Base-by-base conservation (phyloP, 345 rosid species). In the Luvunga scandens region DNA sequence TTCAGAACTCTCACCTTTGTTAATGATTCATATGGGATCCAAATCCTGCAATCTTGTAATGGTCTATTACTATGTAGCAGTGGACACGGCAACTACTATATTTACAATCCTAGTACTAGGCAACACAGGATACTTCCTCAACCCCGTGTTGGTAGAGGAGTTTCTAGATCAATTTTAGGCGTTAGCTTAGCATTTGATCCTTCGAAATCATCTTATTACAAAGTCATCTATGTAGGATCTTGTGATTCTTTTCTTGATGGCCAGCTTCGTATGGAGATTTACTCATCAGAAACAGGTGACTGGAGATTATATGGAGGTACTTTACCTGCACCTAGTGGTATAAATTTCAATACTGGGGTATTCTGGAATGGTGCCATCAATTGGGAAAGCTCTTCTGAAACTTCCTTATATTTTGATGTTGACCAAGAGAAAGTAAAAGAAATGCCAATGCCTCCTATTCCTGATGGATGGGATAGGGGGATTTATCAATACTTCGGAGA, bases 251-350 rank as follows among this genome's bases (percentile, higher is more conserved):
- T 8, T 18, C 30, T 1, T 2, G 50, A 36, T 22, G 71, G 71
- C 9, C 31, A 67, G 10, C 42, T 8, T 38, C 16, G 39, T 28
- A 67, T 67, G n/a, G 55, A 75, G 71, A 83, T 85, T 38, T 87
- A 83, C 72, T 78, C 91, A 18, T 83, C 89, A 2, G 55, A 77
- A 61, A 84, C 79, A 18, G 83, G 85, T 6, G 42, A 53, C 3
- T 88, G 89, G 90, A 87, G 80, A 38, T 25, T 57, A 42, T 80
- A 85, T 12, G 73, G 31, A 2, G 27, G 66, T 45, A 59, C 77
- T 61, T 81, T 77, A 14, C 55, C 50, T 6, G 45, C 64, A 39
- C 62, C 72, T 6, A 24, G 5, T 18, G n/a, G 33, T 36, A 33
- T 76, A 4, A 14, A 60, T 25, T 75, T 33, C 45, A 34, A 14